Conservation (phyloP, 148 eudicot species). For the Rhododendron simsii region DNA sequence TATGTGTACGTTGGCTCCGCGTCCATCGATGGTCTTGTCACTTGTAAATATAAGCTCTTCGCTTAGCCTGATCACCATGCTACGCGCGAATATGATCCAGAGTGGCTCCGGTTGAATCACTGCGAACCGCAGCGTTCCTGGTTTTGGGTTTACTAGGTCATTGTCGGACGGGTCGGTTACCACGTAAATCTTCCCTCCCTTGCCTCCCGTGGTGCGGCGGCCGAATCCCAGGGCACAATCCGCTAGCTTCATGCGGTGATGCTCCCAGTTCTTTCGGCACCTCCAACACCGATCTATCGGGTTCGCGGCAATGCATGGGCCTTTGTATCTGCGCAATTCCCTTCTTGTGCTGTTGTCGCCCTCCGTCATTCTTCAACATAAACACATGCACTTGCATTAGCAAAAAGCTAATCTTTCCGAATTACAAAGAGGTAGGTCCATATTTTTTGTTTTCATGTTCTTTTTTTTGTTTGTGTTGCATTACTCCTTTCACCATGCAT, state of each 20-base stretch:
- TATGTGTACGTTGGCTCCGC: constrained; percentile 40
- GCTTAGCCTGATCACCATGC: constrained; percentile 33
- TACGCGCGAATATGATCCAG: constrained; percentile 41
- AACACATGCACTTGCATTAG: not conserved
- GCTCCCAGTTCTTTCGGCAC: constrained; percentile 35
- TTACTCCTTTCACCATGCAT: not conserved
- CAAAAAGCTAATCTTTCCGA: not conserved
- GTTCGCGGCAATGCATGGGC: constrained; percentile 44
- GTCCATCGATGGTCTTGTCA: constrained; percentile 50
- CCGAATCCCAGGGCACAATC: constrained; percentile 49
- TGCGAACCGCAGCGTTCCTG: constrained; percentile 49
- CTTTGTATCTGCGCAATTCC: constrained; percentile 9
- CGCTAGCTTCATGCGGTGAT: constrained; percentile 36
- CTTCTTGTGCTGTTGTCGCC: constrained; percentile 33
- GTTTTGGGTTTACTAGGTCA: constrained; percentile 47
- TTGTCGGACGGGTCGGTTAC: constrained; percentile 35
- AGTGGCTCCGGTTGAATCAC: constrained; percentile 43
- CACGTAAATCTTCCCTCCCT: constrained; percentile 26
- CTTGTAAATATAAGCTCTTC: constrained; percentile 41
- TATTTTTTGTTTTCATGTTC: not conserved
- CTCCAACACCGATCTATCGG: constrained; percentile 64
- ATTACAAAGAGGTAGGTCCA: not conserved
- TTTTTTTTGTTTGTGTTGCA: not conserved
- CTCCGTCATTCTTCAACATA: constrained; percentile 9
- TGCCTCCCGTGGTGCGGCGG: constrained; percentile 37